These are phyloP conservation scores for Scolecobasidium constrictum DNA, from an alignment of 2,329 filamentous ascomycete genomes.

Conservation along the genomic window DNA sequence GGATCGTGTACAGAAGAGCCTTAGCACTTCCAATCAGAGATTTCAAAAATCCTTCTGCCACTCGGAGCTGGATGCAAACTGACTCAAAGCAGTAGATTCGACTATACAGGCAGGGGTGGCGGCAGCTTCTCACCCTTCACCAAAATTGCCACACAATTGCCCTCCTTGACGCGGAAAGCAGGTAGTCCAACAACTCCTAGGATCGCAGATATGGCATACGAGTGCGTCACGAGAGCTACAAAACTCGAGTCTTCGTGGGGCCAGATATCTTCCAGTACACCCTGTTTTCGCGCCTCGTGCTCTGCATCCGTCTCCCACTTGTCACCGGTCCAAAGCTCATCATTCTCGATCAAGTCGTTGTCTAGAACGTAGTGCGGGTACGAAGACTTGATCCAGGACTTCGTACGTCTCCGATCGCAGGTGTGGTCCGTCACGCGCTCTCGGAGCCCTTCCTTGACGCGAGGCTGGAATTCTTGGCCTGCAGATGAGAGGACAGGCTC, in stretches of 20 bases:
- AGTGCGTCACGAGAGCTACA: not conserved
- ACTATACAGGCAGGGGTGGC: too few relatives aligned
- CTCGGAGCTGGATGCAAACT: too few relatives aligned
- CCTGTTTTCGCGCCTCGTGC: not conserved
- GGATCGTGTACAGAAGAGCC: too few relatives aligned
- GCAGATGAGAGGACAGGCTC: conserved; percentile 23
- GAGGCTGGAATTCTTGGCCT: conserved; percentile 41
- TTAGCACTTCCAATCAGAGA: too few relatives aligned
- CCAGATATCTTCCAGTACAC: not conserved
- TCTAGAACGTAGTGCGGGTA: conserved; percentile 40
- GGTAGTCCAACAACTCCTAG: too few relatives aligned
- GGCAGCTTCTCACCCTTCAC: too few relatives aligned
- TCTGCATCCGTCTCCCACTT: conserved; percentile 36
- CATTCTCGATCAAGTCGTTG: conserved; percentile 47
- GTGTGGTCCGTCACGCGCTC: conserved; percentile 59
- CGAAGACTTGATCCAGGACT: conserved; percentile 10
- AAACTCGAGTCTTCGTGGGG: not conserved
- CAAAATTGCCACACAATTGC: too few relatives aligned
- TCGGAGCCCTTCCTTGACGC: conserved; percentile 55
- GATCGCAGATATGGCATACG: too few relatives aligned
- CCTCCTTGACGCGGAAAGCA: too few relatives aligned
- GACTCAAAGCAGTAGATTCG: too few relatives aligned
- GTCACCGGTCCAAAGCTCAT: conserved; percentile 41
- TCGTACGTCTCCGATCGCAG: conserved; percentile 51
- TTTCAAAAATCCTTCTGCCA: too few relatives aligned